A percentile compares a stretch with the other conserved stretches of the same genome.
Conservation (phyloP, 2,329 filamentous ascomycete genomes). For the Fusarium oxysporum region DNA sequence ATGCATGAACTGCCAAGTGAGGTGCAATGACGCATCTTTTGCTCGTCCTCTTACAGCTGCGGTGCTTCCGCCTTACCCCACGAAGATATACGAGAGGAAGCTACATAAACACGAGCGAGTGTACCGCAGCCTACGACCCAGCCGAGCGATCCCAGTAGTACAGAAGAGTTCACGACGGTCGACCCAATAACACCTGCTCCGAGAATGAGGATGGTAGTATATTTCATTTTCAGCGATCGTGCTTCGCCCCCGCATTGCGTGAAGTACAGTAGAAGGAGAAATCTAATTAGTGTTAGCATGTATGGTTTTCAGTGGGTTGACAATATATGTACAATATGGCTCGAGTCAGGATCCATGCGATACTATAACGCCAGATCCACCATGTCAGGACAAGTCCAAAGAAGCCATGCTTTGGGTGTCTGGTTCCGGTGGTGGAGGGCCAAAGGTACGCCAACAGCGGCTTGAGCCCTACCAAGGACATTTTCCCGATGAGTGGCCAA, state of each 20-base stretch:
- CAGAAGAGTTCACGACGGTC: background rate
- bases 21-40: background rate
- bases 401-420: background rate
- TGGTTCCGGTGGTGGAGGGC: background rate
- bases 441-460: conserved; percentile 1
- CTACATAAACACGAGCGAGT: background rate
- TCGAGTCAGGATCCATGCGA: background rate
- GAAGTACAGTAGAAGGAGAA: background rate
- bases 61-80: background rate
- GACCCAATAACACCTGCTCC: background rate
- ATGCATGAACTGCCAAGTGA: background rate
- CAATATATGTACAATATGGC: background rate
- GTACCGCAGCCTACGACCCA: background rate
- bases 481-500: background rate
- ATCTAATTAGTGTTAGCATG: background rate
- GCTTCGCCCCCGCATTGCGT: background rate
- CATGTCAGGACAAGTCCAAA: background rate
- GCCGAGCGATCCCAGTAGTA: background rate
- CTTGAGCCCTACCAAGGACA: background rate
- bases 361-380: background rate
- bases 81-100: background rate
- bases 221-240: background rate
- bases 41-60: background rate
- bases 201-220: background rate
- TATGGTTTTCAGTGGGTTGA: background rate